Evolutionary conservation across 768 basidiomycete genomes (phyloP).

Genomic region (Nidularia sp.): DNA sequence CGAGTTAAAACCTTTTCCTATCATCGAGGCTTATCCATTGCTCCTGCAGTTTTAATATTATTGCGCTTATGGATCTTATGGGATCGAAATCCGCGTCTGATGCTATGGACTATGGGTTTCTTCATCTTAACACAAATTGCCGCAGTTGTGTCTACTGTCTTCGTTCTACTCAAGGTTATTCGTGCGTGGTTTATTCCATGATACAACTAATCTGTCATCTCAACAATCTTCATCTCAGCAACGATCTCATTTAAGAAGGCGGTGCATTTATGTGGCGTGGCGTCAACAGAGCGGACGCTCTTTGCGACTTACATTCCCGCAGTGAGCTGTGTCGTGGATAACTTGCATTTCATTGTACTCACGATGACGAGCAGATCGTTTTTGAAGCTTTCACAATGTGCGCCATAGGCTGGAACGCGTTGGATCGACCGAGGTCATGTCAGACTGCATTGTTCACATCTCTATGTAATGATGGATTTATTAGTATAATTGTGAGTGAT

Average conservation of each 20-base stretch:
- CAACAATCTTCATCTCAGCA: neutral
- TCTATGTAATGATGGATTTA: neutral
- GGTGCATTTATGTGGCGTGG: slow-evolving; percentile 3
- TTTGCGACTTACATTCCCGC: slow-evolving; percentile 8
- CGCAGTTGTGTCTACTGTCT: slow-evolving; percentile 14
- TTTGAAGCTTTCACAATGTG: slow-evolving; percentile 8
- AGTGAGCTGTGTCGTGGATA: slow-evolving; percentile 5
- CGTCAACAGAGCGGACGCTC: slow-evolving; percentile 5
- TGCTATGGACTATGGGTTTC: slow-evolving; percentile 20
- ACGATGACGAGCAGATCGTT: slow-evolving; percentile 4
- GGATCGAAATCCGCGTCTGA: slow-evolving; percentile 17
- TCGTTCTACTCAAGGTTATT: slow-evolving; percentile 17
- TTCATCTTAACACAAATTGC: slow-evolving; percentile 23
- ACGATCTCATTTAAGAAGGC: neutral
- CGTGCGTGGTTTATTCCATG: slow-evolving; percentile 11
- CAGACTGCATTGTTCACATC: neutral
- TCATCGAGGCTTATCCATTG: neutral
- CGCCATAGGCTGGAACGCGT: slow-evolving; percentile 7
- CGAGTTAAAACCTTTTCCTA: neutral
- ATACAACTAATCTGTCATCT: too few relatives aligned
- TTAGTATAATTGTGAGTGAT: neutral
- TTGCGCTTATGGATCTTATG: slow-evolving; percentile 36
- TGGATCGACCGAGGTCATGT: slow-evolving; percentile 1
- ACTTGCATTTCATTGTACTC: neutral
- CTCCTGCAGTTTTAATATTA: slow-evolving; percentile 27